Conservation (phyloP, 495 filamentous ascomycete genomes). For the Hamigera avellanea region DNA sequence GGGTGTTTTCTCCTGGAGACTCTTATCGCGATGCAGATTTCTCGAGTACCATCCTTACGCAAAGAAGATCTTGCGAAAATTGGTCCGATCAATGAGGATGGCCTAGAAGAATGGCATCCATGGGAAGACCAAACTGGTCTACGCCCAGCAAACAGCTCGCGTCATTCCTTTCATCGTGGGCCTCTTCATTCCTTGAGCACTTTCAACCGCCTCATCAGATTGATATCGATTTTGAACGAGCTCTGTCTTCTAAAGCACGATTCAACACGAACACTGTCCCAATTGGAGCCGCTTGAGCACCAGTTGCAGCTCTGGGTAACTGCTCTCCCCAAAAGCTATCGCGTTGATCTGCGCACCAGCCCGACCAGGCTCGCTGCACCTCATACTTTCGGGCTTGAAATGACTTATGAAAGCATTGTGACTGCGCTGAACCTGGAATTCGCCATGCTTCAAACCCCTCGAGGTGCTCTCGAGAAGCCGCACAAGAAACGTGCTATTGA, state of each 20-base stretch:
- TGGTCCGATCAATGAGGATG: constrained; percentile 44
- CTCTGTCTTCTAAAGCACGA: constrained; percentile 21
- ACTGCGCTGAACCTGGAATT: constrained; percentile 19
- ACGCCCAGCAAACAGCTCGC: constrained; percentile 19
- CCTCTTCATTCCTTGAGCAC: constrained; percentile 47
- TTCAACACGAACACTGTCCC: constrained; percentile 13
- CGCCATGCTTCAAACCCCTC: constrained; percentile 15
- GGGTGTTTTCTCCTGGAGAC: constrained; percentile 58
- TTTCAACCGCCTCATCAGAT: constrained; percentile 42
- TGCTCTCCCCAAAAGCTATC: constrained; percentile 22
- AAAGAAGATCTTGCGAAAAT: constrained; percentile 32
- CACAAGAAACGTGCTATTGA: constrained; percentile 18
- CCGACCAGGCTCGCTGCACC: constrained; percentile 18
- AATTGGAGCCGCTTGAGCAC: constrained; percentile 23
- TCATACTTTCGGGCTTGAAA: constrained; percentile 29
- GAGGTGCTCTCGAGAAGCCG: constrained; percentile 12
- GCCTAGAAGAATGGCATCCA: constrained; percentile 60
- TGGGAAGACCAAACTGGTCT: constrained; percentile 41
- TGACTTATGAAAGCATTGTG: constrained; percentile 25
- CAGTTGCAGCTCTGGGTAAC: constrained; percentile 27
- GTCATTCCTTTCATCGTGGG: constrained; percentile 30
- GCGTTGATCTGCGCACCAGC: constrained; percentile 19
- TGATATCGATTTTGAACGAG: constrained; percentile 35
- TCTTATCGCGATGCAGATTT: constrained; percentile 41
- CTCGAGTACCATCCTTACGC: constrained; percentile 39